These are phyloP conservation scores for Aspergillus udagawae DNA, from an alignment of 2,329 filamentous ascomycete genomes.

Conservation along the genomic window DNA sequence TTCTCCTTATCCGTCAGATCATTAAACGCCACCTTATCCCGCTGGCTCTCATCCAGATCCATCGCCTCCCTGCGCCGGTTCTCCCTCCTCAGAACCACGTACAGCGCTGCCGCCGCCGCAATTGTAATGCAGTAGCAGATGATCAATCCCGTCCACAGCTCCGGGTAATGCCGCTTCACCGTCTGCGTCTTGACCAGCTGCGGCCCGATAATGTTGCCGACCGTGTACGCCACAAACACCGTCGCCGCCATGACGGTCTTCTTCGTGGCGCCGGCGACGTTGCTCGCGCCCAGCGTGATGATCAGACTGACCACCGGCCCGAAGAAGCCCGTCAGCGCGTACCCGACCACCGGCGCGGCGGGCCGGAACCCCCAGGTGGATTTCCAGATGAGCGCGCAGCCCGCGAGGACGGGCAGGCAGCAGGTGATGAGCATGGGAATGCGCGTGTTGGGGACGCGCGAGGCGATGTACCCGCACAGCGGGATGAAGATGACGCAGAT, in stretches of 20 bases:
- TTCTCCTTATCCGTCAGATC: slow-evolving; percentile 68
- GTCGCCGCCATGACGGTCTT: slow-evolving; percentile 72
- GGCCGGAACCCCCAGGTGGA: slow-evolving; percentile 60
- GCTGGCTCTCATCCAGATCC: slow-evolving; percentile 55
- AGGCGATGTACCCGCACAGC: slow-evolving; percentile 61
- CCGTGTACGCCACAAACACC: slow-evolving; percentile 71
- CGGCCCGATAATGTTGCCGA: slow-evolving; percentile 72
- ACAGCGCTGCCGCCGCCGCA: slow-evolving; percentile 52
- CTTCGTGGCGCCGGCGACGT: slow-evolving; percentile 72
- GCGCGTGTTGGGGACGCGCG: slow-evolving; percentile 58
- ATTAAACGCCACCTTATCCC: slow-evolving; percentile 62
- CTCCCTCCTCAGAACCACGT: slow-evolving; percentile 55
- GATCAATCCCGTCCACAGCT: slow-evolving; percentile 67
- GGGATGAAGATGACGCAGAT: slow-evolving; percentile 66
- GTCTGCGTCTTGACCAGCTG: slow-evolving; percentile 66
- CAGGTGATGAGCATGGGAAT: slow-evolving; percentile 62
- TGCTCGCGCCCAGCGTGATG: slow-evolving; percentile 58
- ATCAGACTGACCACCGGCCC: slow-evolving; percentile 65
- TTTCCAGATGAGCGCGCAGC: slow-evolving; percentile 72
- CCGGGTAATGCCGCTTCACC: slow-evolving; percentile 64
- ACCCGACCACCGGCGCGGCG: slow-evolving; percentile 64
- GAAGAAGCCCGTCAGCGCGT: slow-evolving; percentile 69
- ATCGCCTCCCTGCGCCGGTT: slow-evolving; percentile 52
- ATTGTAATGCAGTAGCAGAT: slow-evolving; percentile 67
- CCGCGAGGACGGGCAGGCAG: slow-evolving; percentile 70